Evolutionary conservation across 2,329 filamentous ascomycete species (phyloP), one percentile per base, ranked within the genome.

Genomic region (Fusarium luffae): DNA sequence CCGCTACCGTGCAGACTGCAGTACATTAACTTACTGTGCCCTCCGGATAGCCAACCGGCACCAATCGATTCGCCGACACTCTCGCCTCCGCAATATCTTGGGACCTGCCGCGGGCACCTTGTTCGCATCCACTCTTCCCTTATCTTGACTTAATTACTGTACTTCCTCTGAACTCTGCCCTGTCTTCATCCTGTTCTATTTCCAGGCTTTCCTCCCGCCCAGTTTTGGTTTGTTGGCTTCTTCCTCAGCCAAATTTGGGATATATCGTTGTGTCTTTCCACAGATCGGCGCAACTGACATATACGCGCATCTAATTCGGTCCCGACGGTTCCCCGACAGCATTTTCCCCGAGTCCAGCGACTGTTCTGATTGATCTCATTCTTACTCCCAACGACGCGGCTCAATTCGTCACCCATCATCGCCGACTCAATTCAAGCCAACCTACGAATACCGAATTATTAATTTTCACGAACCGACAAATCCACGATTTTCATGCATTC

Each of bases 11-110:
- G 34, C 34, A 37, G 49, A 28, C 28, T 59, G 18, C 34, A 37
- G 34, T 54, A 64, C 67, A 47, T 41, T 47, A 57, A 64, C 59
- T 64, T 47, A 41, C 64, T 69, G 68, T 71, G 59, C 64, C 71
- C 52, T 67, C 60, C 48, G 63, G 68, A 72, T 69, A 40, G 46
- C 46, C 61, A 70, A 69, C 61, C 66, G 63, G 61, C 63, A 62
- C 59, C 51, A 63, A 63, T 74, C 69, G 66, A 74, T 73, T 75
- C 63, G 72, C 69, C 64, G 70, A 70, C 68, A 64, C 57, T 66
- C 63, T 75, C 73, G 71, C 73, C 73, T 75, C 73, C 73, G 71
- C 73, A 73, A 75, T 75, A 75, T 75, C 73, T 75, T 75, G 73
- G 63, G 71, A 74, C 68, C 70, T 71, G 62, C 70, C 57, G 73